Evolutionary conservation across 352 stramenopile genomes (phyloP), one percentile per base, ranked within the genome.

Genomic region (Aphanomyces stellatus): DNA sequence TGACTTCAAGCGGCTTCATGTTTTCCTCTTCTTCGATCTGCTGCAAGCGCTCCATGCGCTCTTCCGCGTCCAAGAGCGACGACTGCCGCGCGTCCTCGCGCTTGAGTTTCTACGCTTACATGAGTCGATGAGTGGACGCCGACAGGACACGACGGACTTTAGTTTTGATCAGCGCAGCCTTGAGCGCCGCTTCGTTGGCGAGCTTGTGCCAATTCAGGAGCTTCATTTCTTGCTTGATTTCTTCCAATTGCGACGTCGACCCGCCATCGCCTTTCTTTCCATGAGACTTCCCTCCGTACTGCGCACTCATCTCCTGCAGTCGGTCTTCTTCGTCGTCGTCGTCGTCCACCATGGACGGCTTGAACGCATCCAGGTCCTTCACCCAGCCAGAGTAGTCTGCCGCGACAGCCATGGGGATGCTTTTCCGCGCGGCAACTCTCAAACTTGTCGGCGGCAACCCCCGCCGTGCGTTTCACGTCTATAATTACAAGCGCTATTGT

Each of bases 151-250:
- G 11, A 35, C 10, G 4, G 19, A 53, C 43, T 35, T 86, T 95
- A 6, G 79, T 93, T 66, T 93, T 93, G 76, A 95, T 93, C 68
- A 95, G 82, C 15, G 85, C 85, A 15, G 88, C 90, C 68, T 97
- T 97, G 25, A 98, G 77, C 17, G 91, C 91, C 2, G 91, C 88
- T 70, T 97, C 88, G 59, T 98, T 98, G 10, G 90, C 90, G 24
- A 98, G 84, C 67, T 97, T 98, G 77, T 97, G 91, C 91, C 91
- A 97, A 53, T 96, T 90, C 49, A 98, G 80, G 43, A 97, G 74
- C 76, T 98, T 97, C 78, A 98, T 93, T 71, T 98, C 91, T 70
- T 91, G 81, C 69, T 92, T 77, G 11, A 90, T 70, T 49, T 96
- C 87, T n/a, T 97, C 79, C 0, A 95, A 64, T 62, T 93, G 80